These are phyloP conservation scores for Akanthomyces dipterigenus DNA, from an alignment of 2,329 filamentous ascomycete species.

Conservation along the genomic window DNA sequence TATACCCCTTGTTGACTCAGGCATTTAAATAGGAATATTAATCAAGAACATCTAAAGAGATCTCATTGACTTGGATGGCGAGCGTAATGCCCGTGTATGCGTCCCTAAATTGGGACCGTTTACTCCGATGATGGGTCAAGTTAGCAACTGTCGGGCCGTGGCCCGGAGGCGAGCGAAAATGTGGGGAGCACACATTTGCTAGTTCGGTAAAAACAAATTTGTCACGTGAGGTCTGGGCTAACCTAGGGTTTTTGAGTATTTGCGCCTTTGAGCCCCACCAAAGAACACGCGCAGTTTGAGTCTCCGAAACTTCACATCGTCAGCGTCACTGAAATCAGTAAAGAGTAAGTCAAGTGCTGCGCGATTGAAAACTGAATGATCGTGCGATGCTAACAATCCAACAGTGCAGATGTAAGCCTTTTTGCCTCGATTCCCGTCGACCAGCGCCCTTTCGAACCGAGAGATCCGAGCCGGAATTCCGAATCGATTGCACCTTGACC, in stretches of 20 bases:
- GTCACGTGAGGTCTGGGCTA: constrained; percentile 26
- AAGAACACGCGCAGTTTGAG: constrained; percentile 34
- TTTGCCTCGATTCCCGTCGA: constrained; percentile 18
- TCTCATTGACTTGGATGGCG: background rate
- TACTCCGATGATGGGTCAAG: too few relatives aligned
- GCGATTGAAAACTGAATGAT: background rate
- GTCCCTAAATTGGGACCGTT: background rate
- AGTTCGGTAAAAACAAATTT: background rate
- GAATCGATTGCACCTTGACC: background rate
- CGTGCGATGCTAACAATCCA: constrained; percentile 39
- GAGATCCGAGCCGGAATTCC: background rate
- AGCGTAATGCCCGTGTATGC: background rate
- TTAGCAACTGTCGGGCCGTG: background rate
- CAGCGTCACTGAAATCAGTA: constrained; percentile 45
- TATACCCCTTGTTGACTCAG: background rate
- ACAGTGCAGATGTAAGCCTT: constrained; percentile 83
- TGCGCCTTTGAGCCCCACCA: constrained; percentile 34
- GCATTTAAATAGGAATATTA: background rate
- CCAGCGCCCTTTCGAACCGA: constrained; percentile 11
- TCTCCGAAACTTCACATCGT: constrained; percentile 34
- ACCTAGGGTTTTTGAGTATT: constrained; percentile 31
- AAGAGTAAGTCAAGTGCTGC: constrained; percentile 47
- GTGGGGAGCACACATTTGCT: background rate
- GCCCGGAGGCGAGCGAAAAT: background rate
- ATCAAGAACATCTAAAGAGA: background rate